Percentiles rank a stretch among this genome's conserved stretches.
Evolutionary conservation across 805 yeast genomes (phyloP).

Genomic region (Saccharomycopsis javanensis): DNA sequence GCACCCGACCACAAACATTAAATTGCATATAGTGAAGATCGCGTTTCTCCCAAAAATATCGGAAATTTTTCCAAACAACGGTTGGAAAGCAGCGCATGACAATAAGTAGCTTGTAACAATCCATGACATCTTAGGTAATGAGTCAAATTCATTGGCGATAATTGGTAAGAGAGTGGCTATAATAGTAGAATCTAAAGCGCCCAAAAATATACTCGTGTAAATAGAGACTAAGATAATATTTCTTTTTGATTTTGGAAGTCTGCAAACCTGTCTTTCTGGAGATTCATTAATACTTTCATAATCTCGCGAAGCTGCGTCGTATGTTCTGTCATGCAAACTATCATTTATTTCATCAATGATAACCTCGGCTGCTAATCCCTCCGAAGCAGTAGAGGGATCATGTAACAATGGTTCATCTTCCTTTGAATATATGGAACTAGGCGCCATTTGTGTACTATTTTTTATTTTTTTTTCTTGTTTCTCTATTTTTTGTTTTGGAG

Average conservation of each 20-base stretch:
- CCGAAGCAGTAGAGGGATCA: not conserved
- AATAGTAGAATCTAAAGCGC: constrained; percentile 50
- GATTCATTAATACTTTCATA: not conserved
- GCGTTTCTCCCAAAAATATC: constrained; percentile 51
- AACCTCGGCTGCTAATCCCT: not conserved
- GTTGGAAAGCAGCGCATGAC: constrained; percentile 67
- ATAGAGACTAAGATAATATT: constrained; percentile 24
- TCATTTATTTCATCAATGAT: not conserved
- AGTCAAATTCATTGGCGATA: constrained; percentile 50
- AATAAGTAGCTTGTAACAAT: constrained; percentile 63
- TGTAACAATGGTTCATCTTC: not conserved
- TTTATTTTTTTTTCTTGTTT: too few relatives aligned
- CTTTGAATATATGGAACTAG: not conserved
- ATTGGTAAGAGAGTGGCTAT: constrained; percentile 49
- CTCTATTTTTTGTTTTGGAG: too few relatives aligned
- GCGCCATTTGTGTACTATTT: too few relatives aligned
- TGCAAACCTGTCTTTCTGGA: not conserved
- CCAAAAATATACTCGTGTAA: constrained; percentile 40
- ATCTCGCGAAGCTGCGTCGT: not conserved
- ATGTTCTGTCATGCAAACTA: not conserved
- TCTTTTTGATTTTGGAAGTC: not conserved
- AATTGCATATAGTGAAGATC: constrained; percentile 33
- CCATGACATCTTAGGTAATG: constrained; percentile 48
- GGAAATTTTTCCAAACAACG: constrained; percentile 58
- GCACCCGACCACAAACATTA: constrained; percentile 39